Base-by-base conservation (phyloP, 2,329 filamentous ascomycete genomes). In the Penicillium vulpinum region DNA sequence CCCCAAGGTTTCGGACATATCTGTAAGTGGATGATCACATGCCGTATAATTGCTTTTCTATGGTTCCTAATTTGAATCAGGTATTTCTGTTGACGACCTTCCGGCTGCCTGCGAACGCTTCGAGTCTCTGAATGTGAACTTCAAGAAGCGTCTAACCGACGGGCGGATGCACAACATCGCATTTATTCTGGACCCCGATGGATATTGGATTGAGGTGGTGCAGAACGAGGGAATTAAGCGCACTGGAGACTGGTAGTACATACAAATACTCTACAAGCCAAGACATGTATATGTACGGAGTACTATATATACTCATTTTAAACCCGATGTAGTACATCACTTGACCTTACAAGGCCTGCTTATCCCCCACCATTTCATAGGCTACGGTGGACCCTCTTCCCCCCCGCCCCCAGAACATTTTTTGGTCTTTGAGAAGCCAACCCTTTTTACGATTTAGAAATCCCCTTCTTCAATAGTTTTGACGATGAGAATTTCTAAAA, bases 1-100 rank as follows among this genome's bases (percentile, higher is more conserved):
- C 93, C 93, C 0, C 92, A 97, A 74, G 94, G 94, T 0, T 97
- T 97, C 64, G 92, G 93, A 0, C 92, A 97, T 70, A 92, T 97
- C 60, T 95, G 91, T 89, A 75, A 78, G 85, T 80, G 36, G 31
- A 33, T 24, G n/a, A 49, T 33, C 40, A 52, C 50, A 4, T 18
- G 18, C 54, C 10, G 43, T 10, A 15, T 21, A 31, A 22, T 16
- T 33, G 18, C 49, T 52, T 22, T 48, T 51, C 2, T 21, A 33
- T 11, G 4, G 28, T 33, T 38, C 2, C 21, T 43, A 53, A 54
- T 29, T 64, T 41, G 49, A 16, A 18, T 11, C 36, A 89, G 87
- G 86, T 70, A 79, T 97, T 51, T 83, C 88, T 1, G 92, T 97
- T 13, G 93, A 97, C 70, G 86, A 96, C 71, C 72, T 97, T n/a